Base-by-base conservation (phyloP, 2,329 filamentous ascomycete genomes). In the Emmonsiellopsis sp. region DNA sequence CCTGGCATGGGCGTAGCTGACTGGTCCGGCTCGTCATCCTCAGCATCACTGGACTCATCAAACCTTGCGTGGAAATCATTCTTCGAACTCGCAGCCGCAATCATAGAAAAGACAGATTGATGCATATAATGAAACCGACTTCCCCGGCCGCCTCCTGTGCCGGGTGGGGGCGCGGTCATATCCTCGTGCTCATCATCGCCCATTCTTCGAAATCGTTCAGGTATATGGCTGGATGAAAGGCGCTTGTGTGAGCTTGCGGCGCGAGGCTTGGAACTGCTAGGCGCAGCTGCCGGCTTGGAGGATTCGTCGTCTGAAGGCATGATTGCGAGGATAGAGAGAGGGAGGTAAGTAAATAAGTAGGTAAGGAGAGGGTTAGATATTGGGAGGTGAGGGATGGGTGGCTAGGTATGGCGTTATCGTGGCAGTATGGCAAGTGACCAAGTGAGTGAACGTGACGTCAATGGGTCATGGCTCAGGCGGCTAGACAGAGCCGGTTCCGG, bases 51-150 rank as follows among this genome's bases (percentile, higher is more conserved):
- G 42, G 86, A 90, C 59, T 86, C 86, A 63, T 90, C 86, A 68
- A 93, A 92, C 39, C 87, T 82, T 55, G 87, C 80, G 68, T 88
- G 85, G 65, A 94, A 90, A 70, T 94, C 86, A 50, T 87, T 84
- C 55, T 83, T 83, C 33, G 88, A 91, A 6, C 90, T 88, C 39
- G 89, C 89, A 13, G 89, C 88, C 6, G 91, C 88, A 60, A 97
- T 91, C 71, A 97, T 82, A 52, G 89, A 90, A 68, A 96, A 95
- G 53, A 97, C 85, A 59, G 88, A 94, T 75, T 95, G 91, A 69
- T 95, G 93, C 84, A 95, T 88, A 64, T 90, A 88, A 56, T 77
- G 71, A 47, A 74, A 65, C 43, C 74, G 71, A 51, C 71, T 67
- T 53, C 71, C 71, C 37, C 65, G 63, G 21, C 47, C 21, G n/a